phyloP scores from a whole-genome alignment of 495 filamentous ascomycete species.

The Xylaria sp. region DNA sequence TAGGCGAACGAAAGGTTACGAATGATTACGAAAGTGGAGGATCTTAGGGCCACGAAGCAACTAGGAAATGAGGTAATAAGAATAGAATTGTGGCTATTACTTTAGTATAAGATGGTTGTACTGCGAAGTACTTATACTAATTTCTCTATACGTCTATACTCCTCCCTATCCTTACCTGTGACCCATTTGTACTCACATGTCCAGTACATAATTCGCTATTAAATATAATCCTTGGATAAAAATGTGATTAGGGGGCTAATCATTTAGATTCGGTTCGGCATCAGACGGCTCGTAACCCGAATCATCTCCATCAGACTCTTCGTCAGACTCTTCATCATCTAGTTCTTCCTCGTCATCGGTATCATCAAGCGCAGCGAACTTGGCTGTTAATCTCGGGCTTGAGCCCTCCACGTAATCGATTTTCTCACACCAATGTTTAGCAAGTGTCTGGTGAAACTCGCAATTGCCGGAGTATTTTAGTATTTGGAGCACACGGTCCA shows the following conservation, averaged over 20 bases:
- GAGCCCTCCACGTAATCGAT: conserved; percentile 8
- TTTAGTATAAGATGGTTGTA: background rate
- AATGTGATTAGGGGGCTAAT: background rate
- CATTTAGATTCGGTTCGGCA: background rate
- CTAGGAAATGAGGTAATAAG: background rate
- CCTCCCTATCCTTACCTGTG: background rate
- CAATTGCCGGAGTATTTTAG: conserved; percentile 28
- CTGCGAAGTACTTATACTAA: background rate
- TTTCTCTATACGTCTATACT: background rate
- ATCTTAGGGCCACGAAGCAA: background rate
- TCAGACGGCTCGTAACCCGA: background rate
- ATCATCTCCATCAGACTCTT: background rate
- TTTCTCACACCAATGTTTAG: background rate
- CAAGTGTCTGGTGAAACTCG: conserved; percentile 26
- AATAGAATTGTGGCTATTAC: background rate
- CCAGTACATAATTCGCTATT: background rate
- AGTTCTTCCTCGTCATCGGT: background rate
- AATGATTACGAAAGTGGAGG: background rate
- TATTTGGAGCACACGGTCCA: conserved; percentile 26
- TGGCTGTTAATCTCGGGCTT: background rate
- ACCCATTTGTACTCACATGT: background rate
- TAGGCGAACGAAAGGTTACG: no score
- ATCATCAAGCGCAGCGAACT: background rate
- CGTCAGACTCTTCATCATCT: background rate
- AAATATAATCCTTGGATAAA: background rate